Percentiles rank a stretch among this genome's conserved stretches.
Evolutionary conservation across 2,329 filamentous ascomycete genomes (phyloP).

Genomic region (Penicillium decumbens): DNA sequence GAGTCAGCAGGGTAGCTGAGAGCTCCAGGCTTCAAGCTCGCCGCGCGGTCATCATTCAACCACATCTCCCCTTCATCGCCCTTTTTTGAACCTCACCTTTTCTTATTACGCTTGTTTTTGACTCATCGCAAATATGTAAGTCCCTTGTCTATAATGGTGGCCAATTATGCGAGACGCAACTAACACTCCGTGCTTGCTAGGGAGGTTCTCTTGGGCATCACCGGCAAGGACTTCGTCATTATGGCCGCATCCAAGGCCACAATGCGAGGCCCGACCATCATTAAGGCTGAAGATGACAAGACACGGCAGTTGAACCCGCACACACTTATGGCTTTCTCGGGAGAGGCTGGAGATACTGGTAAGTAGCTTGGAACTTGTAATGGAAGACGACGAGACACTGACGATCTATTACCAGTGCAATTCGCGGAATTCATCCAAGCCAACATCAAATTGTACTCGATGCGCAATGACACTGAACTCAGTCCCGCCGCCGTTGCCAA

Average conservation of each 20-base stretch:
- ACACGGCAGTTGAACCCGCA: constrained; percentile 87
- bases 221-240: constrained; percentile 98
- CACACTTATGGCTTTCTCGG: constrained; percentile 90
- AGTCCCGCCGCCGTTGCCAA: constrained; percentile 82
- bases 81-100: constrained; percentile 19
- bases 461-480: constrained; percentile 93
- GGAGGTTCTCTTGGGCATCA: constrained; percentile 98
- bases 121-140: constrained; percentile 29
- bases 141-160: neutral
- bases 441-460: constrained; percentile 95
- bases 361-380: constrained; percentile 27
- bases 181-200: constrained; percentile 46
- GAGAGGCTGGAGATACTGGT: constrained; percentile 95
- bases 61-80: constrained; percentile 21
- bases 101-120: constrained; percentile 19
- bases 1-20: constrained; percentile 35
- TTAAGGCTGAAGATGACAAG: constrained; percentile 96
- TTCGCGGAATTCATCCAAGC: constrained; percentile 99
- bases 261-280: constrained; percentile 93
- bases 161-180: constrained; percentile 12
- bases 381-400: constrained; percentile 8
- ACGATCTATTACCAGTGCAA: constrained; percentile 61
- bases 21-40: constrained; percentile 43
- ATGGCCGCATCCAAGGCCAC: constrained; percentile 95
- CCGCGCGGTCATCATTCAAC: constrained; percentile 32